Evolutionary conservation across 2,329 filamentous ascomycete species (phyloP), one percentile per base, ranked within the genome.

Genomic region (Ascochyta clinopodiicola): DNA sequence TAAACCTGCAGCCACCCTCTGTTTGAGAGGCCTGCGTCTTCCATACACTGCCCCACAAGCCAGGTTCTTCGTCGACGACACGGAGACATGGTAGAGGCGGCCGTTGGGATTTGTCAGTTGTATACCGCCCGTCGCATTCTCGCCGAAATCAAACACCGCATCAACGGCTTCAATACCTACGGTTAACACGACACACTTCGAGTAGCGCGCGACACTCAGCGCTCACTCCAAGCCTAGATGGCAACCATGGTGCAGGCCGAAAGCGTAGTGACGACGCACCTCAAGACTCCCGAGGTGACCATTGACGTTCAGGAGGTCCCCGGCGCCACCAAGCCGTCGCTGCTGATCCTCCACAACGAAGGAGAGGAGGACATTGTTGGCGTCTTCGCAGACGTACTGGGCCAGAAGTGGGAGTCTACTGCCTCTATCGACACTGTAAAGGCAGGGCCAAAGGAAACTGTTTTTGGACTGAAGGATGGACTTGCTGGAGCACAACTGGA

Each of bases 371-470:
- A 84, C 36, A 90, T 95, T 60, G 86, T 93, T 25, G 84, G 85
- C 21, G 79, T 90, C 31, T 89, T 93, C 64, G 90, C 91, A 24
- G 89, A 94, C 67, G 88, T 94, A 7, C 77, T 95, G 37, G 91
- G 91, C 13, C 91, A 92, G 71, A 84, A 88, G 19, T 88, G 84
- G 76, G 84, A 82, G 56, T 79, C 88, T 38, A 84, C 84, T 48
- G 74, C 79, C 29, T 78, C 82, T 51, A 81, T 89, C 73, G 77
- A 80, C 57, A 77, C 83, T 40, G 79, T 87, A 64, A 79, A 79
- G 61, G 66, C 76, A 45, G 78, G 84, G 46, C 82, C 89, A 66
- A 77, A 82, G 66, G 84, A 86, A 59, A 81, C 84, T n/a, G 87
- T 94, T 8, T 80, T 91, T 42, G 91, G 90, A 2, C 79, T 93